Evolutionary conservation across 371 early-diverging fungal genomes (phyloP), one percentile per base, ranked within the genome.

Genomic region (Mucor plumbeus): DNA sequence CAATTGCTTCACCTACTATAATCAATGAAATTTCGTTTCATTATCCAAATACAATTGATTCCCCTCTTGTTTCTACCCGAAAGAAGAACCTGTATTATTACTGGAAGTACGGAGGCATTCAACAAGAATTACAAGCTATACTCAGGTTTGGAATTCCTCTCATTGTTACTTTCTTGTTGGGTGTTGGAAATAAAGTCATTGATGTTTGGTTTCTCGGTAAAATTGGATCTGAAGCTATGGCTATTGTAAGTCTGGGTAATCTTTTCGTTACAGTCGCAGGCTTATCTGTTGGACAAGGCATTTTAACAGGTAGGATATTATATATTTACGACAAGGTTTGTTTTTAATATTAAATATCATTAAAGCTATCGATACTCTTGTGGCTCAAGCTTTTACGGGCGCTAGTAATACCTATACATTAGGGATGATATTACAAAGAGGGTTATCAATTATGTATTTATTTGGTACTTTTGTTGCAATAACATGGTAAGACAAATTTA

Each of bases 371-470:
- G 82, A 82, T 61, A 82, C 82, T 1, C 58, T 82, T 35, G 79
- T 78, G 14, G 68, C 82, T 15, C 82, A 82, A 60, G 82, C 82
- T 1, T 79, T 68, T 54, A 82, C 82, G 7, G 78, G 77, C 0
- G 78, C 80, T 14, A 71, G 56, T 13, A 59, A 82, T 31, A 70
- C 71, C 14, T 66, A 63, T 4, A 78, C 77, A 0, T 63, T 78
- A 11, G 82, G 82, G 2, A 64, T 76, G 4, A 82, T 82, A 21
- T 56, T 82, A 4, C 82, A 82, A 60, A 38, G 82, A 43, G 73
- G 73, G 6, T 34, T 82, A 10, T 11, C 71, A 2, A 76, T 82
- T 36, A 68, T 78, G 65, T 71, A 69, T 13, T 10, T 74, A 7
- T 64, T 78, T 34, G 68, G 73, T 15, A 41, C 63, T 21, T 62